Percentiles rank a stretch among this genome's conserved stretches.
Evolutionary conservation across 73 alveolate species (phyloP).

Genomic region (Tetrahymena borealis): DNA sequence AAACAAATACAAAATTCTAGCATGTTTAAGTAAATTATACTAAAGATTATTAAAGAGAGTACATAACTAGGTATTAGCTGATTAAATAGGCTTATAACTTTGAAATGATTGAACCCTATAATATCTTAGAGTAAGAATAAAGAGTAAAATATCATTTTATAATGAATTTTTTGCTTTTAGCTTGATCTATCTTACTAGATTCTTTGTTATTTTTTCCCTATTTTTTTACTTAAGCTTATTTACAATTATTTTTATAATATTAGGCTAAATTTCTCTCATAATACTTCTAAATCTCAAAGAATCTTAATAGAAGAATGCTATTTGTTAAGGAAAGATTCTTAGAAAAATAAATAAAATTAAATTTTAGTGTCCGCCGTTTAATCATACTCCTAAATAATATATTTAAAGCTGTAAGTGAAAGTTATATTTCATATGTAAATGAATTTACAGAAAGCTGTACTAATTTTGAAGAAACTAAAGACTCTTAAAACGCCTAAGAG

Average conservation of each 20-base stretch:
- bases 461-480: neutral
- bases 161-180: neutral
- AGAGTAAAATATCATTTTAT: neutral
- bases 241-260: no score
- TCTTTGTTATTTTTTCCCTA: no score
- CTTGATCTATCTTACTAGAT: no score
- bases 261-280: neutral
- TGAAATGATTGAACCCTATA: neutral
- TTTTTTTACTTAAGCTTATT: no score
- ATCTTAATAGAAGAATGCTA: neutral
- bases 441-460: neutral
- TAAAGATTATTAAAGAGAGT: neutral
- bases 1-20: neutral
- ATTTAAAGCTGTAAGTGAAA: neutral
- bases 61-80: neutral
- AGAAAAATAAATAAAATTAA: neutral
- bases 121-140: neutral
- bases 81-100: neutral
- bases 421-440: neutral
- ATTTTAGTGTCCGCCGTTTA: neutral
- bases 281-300: neutral
- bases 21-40: no score
- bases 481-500: neutral
- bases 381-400: neutral
- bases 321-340: neutral